Conservation (phyloP, 2,329 filamentous ascomycete genomes). For the Emmonsiellopsis sp. region DNA sequence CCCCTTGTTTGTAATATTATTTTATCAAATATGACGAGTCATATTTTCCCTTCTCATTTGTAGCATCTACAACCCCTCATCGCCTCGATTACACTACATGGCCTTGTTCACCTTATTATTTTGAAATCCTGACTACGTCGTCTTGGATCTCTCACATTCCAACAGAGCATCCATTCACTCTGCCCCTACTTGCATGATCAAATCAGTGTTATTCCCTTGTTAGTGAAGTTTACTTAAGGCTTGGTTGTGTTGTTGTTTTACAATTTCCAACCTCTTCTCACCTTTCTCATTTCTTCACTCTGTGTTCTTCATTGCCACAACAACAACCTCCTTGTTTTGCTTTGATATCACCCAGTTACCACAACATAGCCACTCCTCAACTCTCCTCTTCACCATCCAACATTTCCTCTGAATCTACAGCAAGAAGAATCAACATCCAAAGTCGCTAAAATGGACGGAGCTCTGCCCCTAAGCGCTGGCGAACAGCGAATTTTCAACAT, state of each 20-base stretch:
- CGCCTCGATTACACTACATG: too few species aligned
- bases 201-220: neutral
- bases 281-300: neutral
- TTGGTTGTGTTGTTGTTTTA: neutral
- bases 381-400: neutral
- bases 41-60: neutral
- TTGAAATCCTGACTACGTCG: too few species aligned
- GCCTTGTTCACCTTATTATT: too few species aligned
- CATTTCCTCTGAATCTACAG: neutral
- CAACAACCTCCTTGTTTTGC: neutral
- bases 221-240: neutral
- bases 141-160: too few species aligned
- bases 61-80: neutral
- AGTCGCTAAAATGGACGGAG: conserved; percentile 6
- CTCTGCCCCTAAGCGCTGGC: conserved; percentile 11
- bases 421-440: neutral
- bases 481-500: conserved; percentile 16
- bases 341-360: neutral
- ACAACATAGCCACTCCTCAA: neutral
- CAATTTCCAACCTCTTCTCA: neutral
- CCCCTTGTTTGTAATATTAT: neutral
- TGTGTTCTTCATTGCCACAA: neutral
- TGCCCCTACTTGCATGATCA: neutral
- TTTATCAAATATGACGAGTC: neutral
- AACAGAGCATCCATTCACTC: neutral